Base-by-base conservation (phyloP, 768 basidiomycete genomes). In the Trametes meyenii region DNA sequence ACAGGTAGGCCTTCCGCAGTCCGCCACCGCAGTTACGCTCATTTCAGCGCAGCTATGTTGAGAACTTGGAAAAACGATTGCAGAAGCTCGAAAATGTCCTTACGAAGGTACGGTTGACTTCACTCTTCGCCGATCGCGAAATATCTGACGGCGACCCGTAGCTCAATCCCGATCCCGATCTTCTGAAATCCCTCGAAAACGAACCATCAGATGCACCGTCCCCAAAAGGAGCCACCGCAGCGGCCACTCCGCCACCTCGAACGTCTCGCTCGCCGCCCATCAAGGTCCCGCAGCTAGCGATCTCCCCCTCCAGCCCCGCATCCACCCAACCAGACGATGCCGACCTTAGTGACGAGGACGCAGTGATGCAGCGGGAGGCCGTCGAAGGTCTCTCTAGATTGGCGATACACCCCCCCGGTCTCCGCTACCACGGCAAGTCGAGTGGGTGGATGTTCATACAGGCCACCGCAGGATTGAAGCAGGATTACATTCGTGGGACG, bases 371-470 rank as follows among this genome's bases (percentile, higher is more conserved):
- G 33, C 57, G 66, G 19, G 65, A 65, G 5, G 65, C 77, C 12
- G 66, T 71, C 33, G 60, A 69, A 3, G 65, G 61, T 5, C 60
- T 78, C 29, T 64, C 70, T 38, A 66, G 68, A 14, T 54, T 77
- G 0, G 40, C 56, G 7, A 24, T 76, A 21, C 64, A 69, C 39
- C 64, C 69, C 11, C 50, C 52, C n/a, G 64, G 70, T 23, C 43
- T 70, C 16, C 69, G 71, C n/a, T 79, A 78, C 67, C 76, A 76
- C 55, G 78, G 78, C 38, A 79, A 77, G 62, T 78, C 77, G 3
- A 78, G 77, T 63, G 75, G 78, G n/a, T 69, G 76, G 12, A 70
- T 71, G 60, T 74, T 79, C 56, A 68, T 79, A 2, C 73, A 75
- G 61, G 73, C 76, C 1, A 76, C 79, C 2, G 66, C 75, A 42